A percentile compares a stretch with the other conserved stretches of the same genome.
phyloP scores from a whole-genome alignment of 768 basidiomycete species.

The Tylopilus balloui region DNA sequence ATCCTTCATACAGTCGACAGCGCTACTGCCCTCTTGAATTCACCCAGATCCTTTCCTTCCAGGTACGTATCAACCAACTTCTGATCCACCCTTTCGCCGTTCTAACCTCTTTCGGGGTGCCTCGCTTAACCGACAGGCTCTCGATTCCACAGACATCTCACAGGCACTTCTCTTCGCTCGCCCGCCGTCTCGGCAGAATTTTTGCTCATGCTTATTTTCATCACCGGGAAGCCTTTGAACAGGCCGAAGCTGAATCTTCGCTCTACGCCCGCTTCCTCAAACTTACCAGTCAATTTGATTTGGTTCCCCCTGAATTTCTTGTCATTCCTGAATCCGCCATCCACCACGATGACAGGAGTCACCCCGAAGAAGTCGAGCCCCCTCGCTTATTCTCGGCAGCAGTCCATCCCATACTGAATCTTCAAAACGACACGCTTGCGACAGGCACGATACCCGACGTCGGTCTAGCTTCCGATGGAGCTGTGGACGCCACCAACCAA shows the following conservation, averaged over 20 bases:
- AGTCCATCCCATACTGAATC: slow-evolving; percentile 28
- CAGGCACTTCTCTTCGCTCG: slow-evolving; percentile 86
- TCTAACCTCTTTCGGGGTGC: slow-evolving; percentile 9
- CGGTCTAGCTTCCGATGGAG: slow-evolving; percentile 10
- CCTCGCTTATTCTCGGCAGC: slow-evolving; percentile 40
- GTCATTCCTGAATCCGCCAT: slow-evolving; percentile 59
- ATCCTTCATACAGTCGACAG: slow-evolving; percentile 91
- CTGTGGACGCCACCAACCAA: slow-evolving; percentile 12
- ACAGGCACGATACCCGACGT: slow-evolving; percentile 5
- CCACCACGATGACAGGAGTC: slow-evolving; percentile 26
- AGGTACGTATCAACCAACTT: slow-evolving; percentile 45
- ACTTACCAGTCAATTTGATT: slow-evolving; percentile 71
- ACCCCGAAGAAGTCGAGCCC: slow-evolving; percentile 34
- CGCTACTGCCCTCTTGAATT: slow-evolving; percentile 87
- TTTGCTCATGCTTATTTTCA: slow-evolving; percentile 97
- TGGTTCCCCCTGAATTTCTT: slow-evolving; percentile 80
- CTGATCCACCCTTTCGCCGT: slow-evolving; percentile 20
- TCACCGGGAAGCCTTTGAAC: slow-evolving; percentile 87
- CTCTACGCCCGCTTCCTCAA: slow-evolving; percentile 88
- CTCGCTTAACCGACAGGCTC: slow-evolving; percentile 44
- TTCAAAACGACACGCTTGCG: slow-evolving; percentile 11
- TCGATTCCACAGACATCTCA: slow-evolving; percentile 76
- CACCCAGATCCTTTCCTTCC: slow-evolving; percentile 87
- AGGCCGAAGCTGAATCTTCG: slow-evolving; percentile 86
- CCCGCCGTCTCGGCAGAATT: slow-evolving; percentile 87